phyloP scores from a whole-genome alignment of 768 basidiomycete genomes.

The Hemileccinum impolitum region DNA sequence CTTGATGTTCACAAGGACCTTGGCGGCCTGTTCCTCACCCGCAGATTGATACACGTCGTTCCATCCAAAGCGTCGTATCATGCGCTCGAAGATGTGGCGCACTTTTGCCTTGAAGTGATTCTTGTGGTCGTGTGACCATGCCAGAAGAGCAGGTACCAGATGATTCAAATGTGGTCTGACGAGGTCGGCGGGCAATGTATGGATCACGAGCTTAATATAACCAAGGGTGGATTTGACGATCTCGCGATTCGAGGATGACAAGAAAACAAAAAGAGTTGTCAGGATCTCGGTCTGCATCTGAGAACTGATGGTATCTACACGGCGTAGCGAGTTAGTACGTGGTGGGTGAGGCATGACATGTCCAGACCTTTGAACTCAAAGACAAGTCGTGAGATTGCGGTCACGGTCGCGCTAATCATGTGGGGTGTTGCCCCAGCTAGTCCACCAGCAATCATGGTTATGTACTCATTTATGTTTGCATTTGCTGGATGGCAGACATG shows the following conservation, averaged over 20 bases:
- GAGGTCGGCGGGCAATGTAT: slow-evolving; percentile 70
- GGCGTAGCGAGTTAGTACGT: slow-evolving; percentile 1
- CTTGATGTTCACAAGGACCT: slow-evolving; percentile 91
- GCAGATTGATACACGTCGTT: slow-evolving; percentile 75
- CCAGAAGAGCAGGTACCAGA: slow-evolving; percentile 80
- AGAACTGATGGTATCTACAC: slow-evolving; percentile 60
- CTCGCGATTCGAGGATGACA: slow-evolving; percentile 92
- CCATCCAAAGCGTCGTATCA: slow-evolving; percentile 88
- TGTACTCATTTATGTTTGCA: slow-evolving; percentile 85
- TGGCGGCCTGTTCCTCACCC: slow-evolving; percentile 76
- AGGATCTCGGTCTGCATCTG: slow-evolving; percentile 82
- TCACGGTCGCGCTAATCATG: slow-evolving; percentile 97
- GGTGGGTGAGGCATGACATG: not conserved
- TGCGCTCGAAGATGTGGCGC: slow-evolving; percentile 93
- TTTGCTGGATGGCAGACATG: slow-evolving; percentile 38
- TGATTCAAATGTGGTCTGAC: slow-evolving; percentile 73
- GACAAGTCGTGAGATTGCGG: slow-evolving; percentile 86
- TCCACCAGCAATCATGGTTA: slow-evolving; percentile 96
- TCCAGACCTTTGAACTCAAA: slow-evolving; percentile 90
- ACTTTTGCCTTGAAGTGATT: slow-evolving; percentile 99
- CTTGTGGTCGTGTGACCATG: slow-evolving; percentile 97
- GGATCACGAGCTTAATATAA: slow-evolving; percentile 89
- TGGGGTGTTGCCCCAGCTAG: slow-evolving; percentile 91
- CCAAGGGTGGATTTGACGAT: slow-evolving; percentile 97
- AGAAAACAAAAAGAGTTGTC: slow-evolving; percentile 83